A percentile compares a stretch with the other conserved stretches of the same genome.
phyloP scores from a whole-genome alignment of 2,329 filamentous ascomycete species.

The Mollisia scopiformis region DNA sequence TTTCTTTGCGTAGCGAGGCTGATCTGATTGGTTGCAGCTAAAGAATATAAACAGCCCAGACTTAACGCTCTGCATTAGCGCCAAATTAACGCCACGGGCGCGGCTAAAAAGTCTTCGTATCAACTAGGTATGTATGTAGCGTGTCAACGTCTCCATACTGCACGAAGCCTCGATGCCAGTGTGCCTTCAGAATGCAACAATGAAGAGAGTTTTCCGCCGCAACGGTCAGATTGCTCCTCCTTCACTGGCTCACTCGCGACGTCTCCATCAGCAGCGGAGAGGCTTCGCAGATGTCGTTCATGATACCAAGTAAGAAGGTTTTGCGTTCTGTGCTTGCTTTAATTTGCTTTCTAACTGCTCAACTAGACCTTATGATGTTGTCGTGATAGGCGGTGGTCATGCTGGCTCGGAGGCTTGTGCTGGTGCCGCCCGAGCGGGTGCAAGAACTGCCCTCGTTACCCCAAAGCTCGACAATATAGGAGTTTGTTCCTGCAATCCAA shows the following conservation, averaged over 20 bases:
- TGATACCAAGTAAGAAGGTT: slow-evolving; percentile 21
- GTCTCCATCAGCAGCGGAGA: slow-evolving; percentile 18
- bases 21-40: too few species aligned
- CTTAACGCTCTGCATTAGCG: not conserved
- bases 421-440: slow-evolving; percentile 85
- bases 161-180: not conserved
- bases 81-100: not conserved
- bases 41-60: too few species aligned
- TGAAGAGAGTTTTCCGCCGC: slow-evolving; percentile 25
- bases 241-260: slow-evolving; percentile 8
- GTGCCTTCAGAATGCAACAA: slow-evolving; percentile 27
- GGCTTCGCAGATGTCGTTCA: slow-evolving; percentile 26
- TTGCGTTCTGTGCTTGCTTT: not conserved
- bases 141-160: not conserved
- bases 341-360: not conserved
- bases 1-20: too few species aligned
- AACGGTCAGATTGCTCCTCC: slow-evolving; percentile 11
- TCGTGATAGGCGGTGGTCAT: slow-evolving; percentile 95
- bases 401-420: slow-evolving; percentile 93
- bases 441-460: slow-evolving; percentile 86
- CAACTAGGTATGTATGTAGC: too few species aligned
- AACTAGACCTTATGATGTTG: slow-evolving; percentile 71
- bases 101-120: not conserved
- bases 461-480: slow-evolving; percentile 87
- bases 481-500: slow-evolving; percentile 95